These are phyloP conservation scores for Kurtzmaniella fragi DNA, from an alignment of 805 yeast genomes.

Conservation along the genomic window DNA sequence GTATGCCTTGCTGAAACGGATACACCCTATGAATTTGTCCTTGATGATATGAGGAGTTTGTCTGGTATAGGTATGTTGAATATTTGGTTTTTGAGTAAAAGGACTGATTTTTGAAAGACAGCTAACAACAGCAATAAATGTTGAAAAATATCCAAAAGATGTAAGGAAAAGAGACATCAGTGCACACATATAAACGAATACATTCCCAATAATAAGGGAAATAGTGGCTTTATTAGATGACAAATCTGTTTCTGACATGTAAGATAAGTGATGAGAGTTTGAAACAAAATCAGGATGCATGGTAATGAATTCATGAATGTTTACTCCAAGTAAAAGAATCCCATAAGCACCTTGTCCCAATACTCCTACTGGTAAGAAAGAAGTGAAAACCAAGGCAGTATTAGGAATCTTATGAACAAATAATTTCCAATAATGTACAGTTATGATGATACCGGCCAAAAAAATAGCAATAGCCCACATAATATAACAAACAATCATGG, in stretches of 20 bases:
- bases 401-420: conserved; percentile 56
- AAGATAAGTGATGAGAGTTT: conserved; percentile 5
- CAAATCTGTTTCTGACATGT: not conserved
- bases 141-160: conserved; percentile 53
- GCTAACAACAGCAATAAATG: conserved; percentile 31
- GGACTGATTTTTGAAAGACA: conserved; percentile 39
- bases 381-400: conserved; percentile 51
- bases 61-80: conserved; percentile 11
- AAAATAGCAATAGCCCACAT: conserved; percentile 68
- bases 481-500: conserved; percentile 50
- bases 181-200: conserved; percentile 14
- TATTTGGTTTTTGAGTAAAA: conserved; percentile 25
- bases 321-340: conserved; percentile 49
- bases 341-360: conserved; percentile 83
- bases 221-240: conserved; percentile 9
- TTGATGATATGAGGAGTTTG: conserved; percentile 1
- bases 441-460: conserved; percentile 50
- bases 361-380: conserved; percentile 77
- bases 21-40: conserved; percentile 9
- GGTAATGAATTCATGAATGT: conserved; percentile 21
- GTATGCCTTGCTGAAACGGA: conserved; percentile 16
- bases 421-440: conserved; percentile 57
- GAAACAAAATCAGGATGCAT: conserved; percentile 15
- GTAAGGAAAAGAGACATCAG: conserved; percentile 41
- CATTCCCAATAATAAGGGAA: conserved; percentile 9